Evolutionary conservation across 2,329 filamentous ascomycete genomes (phyloP), one percentile per base, ranked within the genome.

Genomic region (Botrytis byssoidea): DNA sequence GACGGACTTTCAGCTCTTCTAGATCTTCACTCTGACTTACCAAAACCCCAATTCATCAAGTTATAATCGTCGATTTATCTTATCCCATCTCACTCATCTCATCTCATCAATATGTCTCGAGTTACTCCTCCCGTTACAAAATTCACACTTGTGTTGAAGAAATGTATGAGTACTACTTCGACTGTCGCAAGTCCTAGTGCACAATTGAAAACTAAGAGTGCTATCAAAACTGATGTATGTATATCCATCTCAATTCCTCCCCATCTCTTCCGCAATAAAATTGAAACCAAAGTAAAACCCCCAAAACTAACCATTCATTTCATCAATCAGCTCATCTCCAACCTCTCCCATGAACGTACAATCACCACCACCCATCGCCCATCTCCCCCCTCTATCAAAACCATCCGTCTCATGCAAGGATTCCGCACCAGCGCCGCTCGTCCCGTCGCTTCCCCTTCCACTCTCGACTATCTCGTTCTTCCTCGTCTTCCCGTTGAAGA

Each of bases 341-440:
- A 77, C 40, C 77, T 80, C 20, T 76, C 76, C 29, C 73, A 77
- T 44, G 79, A 80, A 51, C 64, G 76, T n/a, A 76, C 76, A 42
- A 57, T 68, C 48, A 74, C 74, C 81, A 81, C 75, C 75, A 79
- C 68, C 77, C 79, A 74, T 74, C 81, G 74, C 77, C 73, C 77
- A 78, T 69, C 82, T 78, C 75, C 84, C 78, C 77, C 83, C 80
- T 81, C 83, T 29, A 68, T 72, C 79, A 85, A 85, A 76, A 82
- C 83, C 74, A 83, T 86, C 78, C 89, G 88, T 59, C 82, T 91
- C 73, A 91, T 91, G 89, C 89, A 91, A 83, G 88, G 87, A 79
- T 90, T 91, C 83, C 83, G 84, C 78, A 85, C 85, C 35, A 84
- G 86, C 29, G 82, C 84, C 4, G 81, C 86, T 25, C 77, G 81